phyloP scores from a whole-genome alignment of 768 basidiomycete species.

The Boletus barrowsii region DNA sequence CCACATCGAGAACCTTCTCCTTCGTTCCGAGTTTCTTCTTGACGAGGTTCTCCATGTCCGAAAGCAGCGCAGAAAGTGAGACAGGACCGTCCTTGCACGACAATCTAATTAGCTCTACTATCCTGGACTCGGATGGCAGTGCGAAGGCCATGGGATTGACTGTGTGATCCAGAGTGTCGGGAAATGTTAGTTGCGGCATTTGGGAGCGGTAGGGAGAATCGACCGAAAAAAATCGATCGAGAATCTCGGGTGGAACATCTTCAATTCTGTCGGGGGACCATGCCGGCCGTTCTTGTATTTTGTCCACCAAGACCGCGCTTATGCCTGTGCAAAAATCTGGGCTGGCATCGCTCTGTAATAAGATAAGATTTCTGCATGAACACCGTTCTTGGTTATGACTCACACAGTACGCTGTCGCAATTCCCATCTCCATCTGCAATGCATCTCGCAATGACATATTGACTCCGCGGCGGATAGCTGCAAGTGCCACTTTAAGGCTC shows the following conservation, averaged over 20 bases:
- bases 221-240: constrained; percentile 64
- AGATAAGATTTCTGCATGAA: constrained; percentile 11
- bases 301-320: constrained; percentile 58
- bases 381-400: constrained; percentile 34
- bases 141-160: constrained; percentile 41
- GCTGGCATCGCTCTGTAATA: constrained; percentile 63
- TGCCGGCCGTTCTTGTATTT: constrained; percentile 48
- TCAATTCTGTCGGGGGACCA: constrained; percentile 70
- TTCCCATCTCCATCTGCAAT: constrained; percentile 81
- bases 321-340: constrained; percentile 86
- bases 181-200: constrained; percentile 44
- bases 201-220: constrained; percentile 46
- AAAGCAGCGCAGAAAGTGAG: constrained; percentile 21
- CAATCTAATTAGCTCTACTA: constrained; percentile 55
- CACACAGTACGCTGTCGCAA: constrained; percentile 89
- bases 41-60: constrained; percentile 19
- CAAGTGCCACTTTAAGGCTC: constrained; percentile 85
- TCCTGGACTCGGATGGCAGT: constrained; percentile 76
- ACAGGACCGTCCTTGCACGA: constrained; percentile 40
- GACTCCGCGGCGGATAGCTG: constrained; percentile 72
- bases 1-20: constrained; percentile 77
- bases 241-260: constrained; percentile 58
- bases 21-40: constrained; percentile 53
- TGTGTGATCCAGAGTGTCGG: constrained; percentile 32
- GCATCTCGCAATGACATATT: constrained; percentile 58